Percentiles rank a stretch among this genome's conserved stretches.
Conservation (phyloP, 2,329 filamentous ascomycete species). For the Parastagonospora avenae region DNA sequence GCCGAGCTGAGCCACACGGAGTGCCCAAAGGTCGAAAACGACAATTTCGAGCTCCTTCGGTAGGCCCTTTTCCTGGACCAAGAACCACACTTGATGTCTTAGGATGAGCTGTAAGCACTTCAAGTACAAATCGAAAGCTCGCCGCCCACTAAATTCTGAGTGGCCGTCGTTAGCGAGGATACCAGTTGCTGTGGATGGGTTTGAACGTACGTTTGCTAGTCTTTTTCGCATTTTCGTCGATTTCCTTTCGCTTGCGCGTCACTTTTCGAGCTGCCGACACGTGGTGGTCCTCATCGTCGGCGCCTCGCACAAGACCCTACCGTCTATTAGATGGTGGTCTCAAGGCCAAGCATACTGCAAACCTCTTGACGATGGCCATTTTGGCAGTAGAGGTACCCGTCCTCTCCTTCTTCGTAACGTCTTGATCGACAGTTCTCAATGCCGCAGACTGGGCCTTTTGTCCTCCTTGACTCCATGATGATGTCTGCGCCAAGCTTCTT, state of each 20-base stretch:
- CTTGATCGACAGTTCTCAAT: constrained; percentile 72
- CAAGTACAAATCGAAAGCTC: constrained; percentile 78
- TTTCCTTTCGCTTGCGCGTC: constrained; percentile 60
- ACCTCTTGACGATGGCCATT: constrained; percentile 82
- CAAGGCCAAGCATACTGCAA: constrained; percentile 20
- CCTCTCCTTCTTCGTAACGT: constrained; percentile 69
- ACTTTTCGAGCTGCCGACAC: constrained; percentile 63
- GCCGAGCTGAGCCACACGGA: constrained; percentile 68
- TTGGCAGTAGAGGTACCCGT: constrained; percentile 78
- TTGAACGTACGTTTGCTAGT: constrained; percentile 13
- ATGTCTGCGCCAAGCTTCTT: background rate
- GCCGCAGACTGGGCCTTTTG: constrained; percentile 51
- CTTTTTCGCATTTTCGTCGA: constrained; percentile 52
- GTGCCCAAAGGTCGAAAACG: constrained; percentile 82
- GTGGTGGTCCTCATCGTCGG: constrained; percentile 70
- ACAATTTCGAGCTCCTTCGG: constrained; percentile 77
- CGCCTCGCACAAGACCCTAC: constrained; percentile 37
- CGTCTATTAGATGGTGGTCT: constrained; percentile 6
- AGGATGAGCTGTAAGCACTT: constrained; percentile 85
- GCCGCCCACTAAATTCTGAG: constrained; percentile 65
- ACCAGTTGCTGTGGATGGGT: background rate
- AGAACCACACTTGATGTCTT: constrained; percentile 77
- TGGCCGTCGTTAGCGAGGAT: constrained; percentile 26
- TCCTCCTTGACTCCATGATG: constrained; percentile 16
- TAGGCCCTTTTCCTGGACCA: constrained; percentile 70